These are phyloP conservation scores for Phytophthora niederhauseri DNA, from an alignment of 352 stramenopile genomes.

Conservation along the genomic window DNA sequence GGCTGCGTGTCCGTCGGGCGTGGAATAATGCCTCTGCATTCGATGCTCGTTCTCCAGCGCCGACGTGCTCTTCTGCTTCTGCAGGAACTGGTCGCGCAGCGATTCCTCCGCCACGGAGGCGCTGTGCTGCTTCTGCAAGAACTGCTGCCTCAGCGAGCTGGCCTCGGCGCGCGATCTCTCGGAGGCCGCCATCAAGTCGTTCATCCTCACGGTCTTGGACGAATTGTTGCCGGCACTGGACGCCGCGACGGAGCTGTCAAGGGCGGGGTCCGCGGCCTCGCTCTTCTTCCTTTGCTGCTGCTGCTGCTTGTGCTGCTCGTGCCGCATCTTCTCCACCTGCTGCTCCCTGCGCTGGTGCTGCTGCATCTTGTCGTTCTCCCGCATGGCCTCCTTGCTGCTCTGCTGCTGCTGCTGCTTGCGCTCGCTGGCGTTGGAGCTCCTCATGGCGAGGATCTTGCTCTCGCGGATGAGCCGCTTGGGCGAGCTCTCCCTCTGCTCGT, in stretches of 20 bases:
- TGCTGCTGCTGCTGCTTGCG: conserved; percentile 13
- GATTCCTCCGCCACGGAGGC: conserved; percentile 3
- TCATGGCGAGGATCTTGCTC: conserved; percentile 76
- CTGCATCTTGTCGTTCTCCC: conserved; percentile 23
- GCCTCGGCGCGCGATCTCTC: conserved; percentile 22
- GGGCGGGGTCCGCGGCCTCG: conserved; percentile 3
- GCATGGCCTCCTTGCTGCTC: conserved; percentile 1
- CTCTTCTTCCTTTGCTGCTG: conserved; percentile 20
- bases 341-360: conserved; percentile 26
- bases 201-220: conserved; percentile 36
- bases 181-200: conserved; percentile 31
- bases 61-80: conserved; percentile 29
- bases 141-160: conserved; percentile 32
- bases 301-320: conserved; percentile 13
- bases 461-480: conserved; percentile 56
- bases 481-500: conserved; percentile 41
- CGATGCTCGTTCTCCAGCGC: conserved; percentile 10
- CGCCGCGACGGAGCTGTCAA: neutral
- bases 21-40: conserved; percentile 30
- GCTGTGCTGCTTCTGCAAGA: conserved; percentile 30
- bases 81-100: conserved; percentile 35
- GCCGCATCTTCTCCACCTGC: conserved; percentile 14
- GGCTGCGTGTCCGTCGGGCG: conserved; percentile 14
- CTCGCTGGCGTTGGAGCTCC: conserved; percentile 30
- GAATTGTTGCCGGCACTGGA: conserved; percentile 1